phyloP scores from a whole-genome alignment of 257 asterid genomes.

The Solanum pennellii region DNA sequence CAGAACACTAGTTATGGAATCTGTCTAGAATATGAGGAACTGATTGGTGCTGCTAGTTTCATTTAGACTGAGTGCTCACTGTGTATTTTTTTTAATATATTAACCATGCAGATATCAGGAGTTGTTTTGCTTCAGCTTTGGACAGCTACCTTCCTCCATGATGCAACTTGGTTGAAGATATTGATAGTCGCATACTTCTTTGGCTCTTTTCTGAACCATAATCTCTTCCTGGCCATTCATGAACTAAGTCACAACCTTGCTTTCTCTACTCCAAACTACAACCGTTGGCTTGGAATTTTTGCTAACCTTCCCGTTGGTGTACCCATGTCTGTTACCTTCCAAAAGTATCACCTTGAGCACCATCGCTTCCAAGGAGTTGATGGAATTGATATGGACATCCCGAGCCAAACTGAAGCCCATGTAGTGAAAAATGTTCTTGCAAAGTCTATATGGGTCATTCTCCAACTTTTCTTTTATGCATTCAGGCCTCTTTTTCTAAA shows the following conservation, averaged over 20 bases:
- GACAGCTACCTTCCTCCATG: slow-evolving; percentile 65
- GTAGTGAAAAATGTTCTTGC: slow-evolving; percentile 38
- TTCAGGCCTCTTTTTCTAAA: slow-evolving; percentile 74
- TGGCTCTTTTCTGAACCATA: slow-evolving; percentile 92
- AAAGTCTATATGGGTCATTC: slow-evolving; percentile 69
- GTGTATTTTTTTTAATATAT: not conserved
- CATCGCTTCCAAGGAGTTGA: slow-evolving; percentile 93
- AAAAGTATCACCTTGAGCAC: slow-evolving; percentile 95
- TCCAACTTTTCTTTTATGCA: slow-evolving; percentile 92
- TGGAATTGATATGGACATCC: slow-evolving; percentile 90
- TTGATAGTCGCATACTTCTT: slow-evolving; percentile 59
- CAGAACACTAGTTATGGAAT: not conserved
- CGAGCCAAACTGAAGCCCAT: slow-evolving; percentile 55
- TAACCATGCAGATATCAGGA: slow-evolving; percentile 43
- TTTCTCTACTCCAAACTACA: slow-evolving; percentile 70
- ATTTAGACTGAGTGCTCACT: not conserved
- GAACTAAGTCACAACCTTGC: slow-evolving; percentile 96
- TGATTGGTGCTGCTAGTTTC: not conserved
- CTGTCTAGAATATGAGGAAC: not conserved
- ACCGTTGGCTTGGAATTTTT: slow-evolving; percentile 84
- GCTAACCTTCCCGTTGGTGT: slow-evolving; percentile 94
- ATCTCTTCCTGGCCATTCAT: slow-evolving; percentile 89
- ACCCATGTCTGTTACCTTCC: slow-evolving; percentile 96
- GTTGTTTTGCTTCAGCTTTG: slow-evolving; percentile 81
- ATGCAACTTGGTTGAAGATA: slow-evolving; percentile 63